Percentiles rank a stretch among this genome's conserved stretches.
Conservation (phyloP, 306 rosid species). For the Hylodesmum podocarpum region DNA sequence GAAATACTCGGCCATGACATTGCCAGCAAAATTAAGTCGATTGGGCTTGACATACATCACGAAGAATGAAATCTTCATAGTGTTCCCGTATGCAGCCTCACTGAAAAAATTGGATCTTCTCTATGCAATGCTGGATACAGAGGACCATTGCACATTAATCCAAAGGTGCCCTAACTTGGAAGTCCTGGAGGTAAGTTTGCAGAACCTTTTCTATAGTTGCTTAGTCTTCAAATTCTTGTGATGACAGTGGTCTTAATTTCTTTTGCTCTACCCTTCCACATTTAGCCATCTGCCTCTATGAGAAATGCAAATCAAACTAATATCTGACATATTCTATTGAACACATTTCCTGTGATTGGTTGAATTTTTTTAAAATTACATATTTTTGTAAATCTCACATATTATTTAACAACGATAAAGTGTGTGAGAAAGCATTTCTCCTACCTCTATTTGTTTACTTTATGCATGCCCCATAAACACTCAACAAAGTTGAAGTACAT, state of each 20-base stretch:
- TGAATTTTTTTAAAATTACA: too few relatives aligned
- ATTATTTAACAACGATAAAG: too few relatives aligned
- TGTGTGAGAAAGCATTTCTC: too few relatives aligned
- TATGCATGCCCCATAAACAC: neutral
- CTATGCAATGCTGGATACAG: slow-evolving; percentile 82
- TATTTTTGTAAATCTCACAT: too few relatives aligned
- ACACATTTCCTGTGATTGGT: too few relatives aligned
- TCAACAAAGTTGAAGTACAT: neutral
- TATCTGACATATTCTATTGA: too few relatives aligned
- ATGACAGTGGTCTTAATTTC: slow-evolving; percentile 18
- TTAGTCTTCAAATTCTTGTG: neutral
- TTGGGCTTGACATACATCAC: slow-evolving; percentile 84
- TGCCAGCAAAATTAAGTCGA: slow-evolving; percentile 62
- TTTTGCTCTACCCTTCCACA: slow-evolving; percentile 11
- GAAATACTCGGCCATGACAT: slow-evolving; percentile 45
- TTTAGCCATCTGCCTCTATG: slow-evolving; percentile 1
- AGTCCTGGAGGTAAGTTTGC: slow-evolving; percentile 71
- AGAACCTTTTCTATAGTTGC: slow-evolving; percentile 3
- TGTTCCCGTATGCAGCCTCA: slow-evolving; percentile 64
- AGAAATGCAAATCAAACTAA: too few relatives aligned
- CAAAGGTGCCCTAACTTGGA: slow-evolving; percentile 87
- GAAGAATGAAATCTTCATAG: slow-evolving; percentile 71
- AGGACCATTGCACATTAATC: slow-evolving; percentile 84
- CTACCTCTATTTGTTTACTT: neutral
- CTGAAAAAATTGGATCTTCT: slow-evolving; percentile 86